phyloP scores from a whole-genome alignment of 352 stramenopile species.

The Phytophthora litchii region DNA sequence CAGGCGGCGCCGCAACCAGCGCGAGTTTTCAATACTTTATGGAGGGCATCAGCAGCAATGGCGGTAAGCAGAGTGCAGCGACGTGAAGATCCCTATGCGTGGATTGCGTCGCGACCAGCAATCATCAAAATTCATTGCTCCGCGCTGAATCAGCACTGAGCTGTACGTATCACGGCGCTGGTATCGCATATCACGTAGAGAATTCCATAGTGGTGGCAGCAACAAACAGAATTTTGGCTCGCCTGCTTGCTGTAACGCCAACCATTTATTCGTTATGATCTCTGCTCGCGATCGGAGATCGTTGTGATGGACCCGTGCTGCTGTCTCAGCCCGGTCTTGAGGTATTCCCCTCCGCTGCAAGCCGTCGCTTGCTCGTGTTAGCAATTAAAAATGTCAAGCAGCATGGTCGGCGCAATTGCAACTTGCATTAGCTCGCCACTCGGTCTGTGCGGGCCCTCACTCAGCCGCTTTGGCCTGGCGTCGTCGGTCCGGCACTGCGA shows the following conservation, averaged over 20 bases:
- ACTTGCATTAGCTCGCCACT: conserved; percentile 4
- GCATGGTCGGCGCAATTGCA: conserved; percentile 3
- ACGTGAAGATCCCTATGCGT: conserved; percentile 10
- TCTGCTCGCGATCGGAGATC: conserved; percentile 7
- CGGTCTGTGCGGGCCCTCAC: not conserved
- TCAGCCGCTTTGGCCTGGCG: not conserved
- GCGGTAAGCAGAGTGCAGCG: not conserved
- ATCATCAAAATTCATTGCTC: conserved; percentile 23
- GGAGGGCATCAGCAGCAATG: not conserved
- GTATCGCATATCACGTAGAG: conserved; percentile 27
- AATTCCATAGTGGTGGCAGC: not conserved
- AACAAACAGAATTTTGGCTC: not conserved
- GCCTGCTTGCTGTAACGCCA: no score
- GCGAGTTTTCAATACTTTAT: conserved; percentile 1
- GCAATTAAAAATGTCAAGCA: conserved; percentile 19
- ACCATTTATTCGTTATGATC: no score
- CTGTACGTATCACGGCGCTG: not conserved
- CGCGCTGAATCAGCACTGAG: not conserved
- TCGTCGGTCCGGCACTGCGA: conserved; percentile 7
- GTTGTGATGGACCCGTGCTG: conserved; percentile 10
- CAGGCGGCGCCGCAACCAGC: conserved; percentile 19
- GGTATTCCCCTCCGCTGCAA: not conserved
- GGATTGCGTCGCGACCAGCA: conserved; percentile 18
- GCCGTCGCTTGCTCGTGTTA: conserved; percentile 21
- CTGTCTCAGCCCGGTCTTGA: conserved; percentile 21